phyloP scores from a whole-genome alignment of 2,329 filamentous ascomycete species.

The Claviceps pazoutovae region DNA sequence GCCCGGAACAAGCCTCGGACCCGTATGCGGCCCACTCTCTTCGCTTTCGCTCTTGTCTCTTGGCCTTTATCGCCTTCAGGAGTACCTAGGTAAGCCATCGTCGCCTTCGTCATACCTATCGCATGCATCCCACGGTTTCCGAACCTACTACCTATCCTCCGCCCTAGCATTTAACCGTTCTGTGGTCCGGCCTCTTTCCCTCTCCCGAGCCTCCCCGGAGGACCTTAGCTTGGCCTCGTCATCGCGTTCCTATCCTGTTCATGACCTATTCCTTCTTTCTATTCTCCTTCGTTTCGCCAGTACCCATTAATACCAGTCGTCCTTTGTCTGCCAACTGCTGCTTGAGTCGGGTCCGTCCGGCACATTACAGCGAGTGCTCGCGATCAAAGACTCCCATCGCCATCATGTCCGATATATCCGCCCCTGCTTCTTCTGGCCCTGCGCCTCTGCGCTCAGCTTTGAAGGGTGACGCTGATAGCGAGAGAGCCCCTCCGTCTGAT shows the following conservation, averaged over 20 bases:
- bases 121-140: too few relatives aligned
- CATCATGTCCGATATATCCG: slow-evolving; percentile 15
- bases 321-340: neutral
- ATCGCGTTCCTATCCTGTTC: neutral
- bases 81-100: too few relatives aligned
- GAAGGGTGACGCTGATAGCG: slow-evolving; percentile 29
- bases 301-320: neutral
- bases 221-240: neutral
- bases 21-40: too few relatives aligned
- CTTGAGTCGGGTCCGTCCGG: neutral
- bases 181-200: neutral
- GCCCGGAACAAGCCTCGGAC: too few relatives aligned
- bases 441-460: slow-evolving; percentile 28
- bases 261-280: neutral
- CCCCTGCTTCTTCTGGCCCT: slow-evolving; percentile 9
- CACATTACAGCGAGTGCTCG: neutral
- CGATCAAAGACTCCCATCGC: neutral
- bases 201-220: neutral
- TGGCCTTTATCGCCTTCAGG: too few relatives aligned
- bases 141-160: too few relatives aligned
- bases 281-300: neutral
- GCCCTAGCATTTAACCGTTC: too few relatives aligned
- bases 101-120: too few relatives aligned
- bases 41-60: too few relatives aligned
- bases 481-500: slow-evolving; percentile 22